Evolutionary conservation across 2,329 filamentous ascomycete genomes (phyloP).

Genomic region (Colletotrichum chrysophilum): DNA sequence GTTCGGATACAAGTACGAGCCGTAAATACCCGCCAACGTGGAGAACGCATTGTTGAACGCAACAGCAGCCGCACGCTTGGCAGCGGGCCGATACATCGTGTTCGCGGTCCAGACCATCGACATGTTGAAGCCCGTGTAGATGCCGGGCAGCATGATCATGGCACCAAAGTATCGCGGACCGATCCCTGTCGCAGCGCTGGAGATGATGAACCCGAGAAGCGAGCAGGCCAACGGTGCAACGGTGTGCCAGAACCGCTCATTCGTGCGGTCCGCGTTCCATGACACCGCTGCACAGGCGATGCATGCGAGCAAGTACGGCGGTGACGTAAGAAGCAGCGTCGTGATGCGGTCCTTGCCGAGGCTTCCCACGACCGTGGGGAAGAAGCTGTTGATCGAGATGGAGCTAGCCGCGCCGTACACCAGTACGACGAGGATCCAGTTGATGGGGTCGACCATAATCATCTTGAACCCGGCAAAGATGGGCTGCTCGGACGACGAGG

Average conservation of each 20-base stretch:
- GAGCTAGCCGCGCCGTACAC: slow-evolving; percentile 24
- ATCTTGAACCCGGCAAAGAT: slow-evolving; percentile 24
- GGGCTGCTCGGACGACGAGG: slow-evolving; percentile 17
- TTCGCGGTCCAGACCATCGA: slow-evolving; percentile 27
- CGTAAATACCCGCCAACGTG: slow-evolving; percentile 27
- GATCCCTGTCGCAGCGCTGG: not conserved
- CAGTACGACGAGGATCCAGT: slow-evolving; percentile 25
- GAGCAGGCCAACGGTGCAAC: slow-evolving; percentile 7
- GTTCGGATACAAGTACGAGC: slow-evolving; percentile 29
- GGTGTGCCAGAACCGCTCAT: slow-evolving; percentile 20
- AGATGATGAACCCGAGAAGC: slow-evolving; percentile 19
- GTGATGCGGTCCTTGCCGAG: slow-evolving; percentile 32
- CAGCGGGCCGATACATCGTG: slow-evolving; percentile 25
- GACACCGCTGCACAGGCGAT: slow-evolving; percentile 27
- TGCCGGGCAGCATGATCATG: slow-evolving; percentile 27
- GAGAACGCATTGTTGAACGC: slow-evolving; percentile 28
- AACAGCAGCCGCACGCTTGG: slow-evolving; percentile 25
- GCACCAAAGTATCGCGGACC: slow-evolving; percentile 21
- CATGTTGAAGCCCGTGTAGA: slow-evolving; percentile 29
- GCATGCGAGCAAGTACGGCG: slow-evolving; percentile 46
- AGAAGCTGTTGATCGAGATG: slow-evolving; percentile 26
- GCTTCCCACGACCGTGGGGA: slow-evolving; percentile 24
- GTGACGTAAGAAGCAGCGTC: slow-evolving; percentile 48
- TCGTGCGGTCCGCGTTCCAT: slow-evolving; percentile 15
- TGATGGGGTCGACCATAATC: slow-evolving; percentile 23